Conservation (phyloP, 2,329 filamentous ascomycete species). For the Clonostachys rhizophaga region DNA sequence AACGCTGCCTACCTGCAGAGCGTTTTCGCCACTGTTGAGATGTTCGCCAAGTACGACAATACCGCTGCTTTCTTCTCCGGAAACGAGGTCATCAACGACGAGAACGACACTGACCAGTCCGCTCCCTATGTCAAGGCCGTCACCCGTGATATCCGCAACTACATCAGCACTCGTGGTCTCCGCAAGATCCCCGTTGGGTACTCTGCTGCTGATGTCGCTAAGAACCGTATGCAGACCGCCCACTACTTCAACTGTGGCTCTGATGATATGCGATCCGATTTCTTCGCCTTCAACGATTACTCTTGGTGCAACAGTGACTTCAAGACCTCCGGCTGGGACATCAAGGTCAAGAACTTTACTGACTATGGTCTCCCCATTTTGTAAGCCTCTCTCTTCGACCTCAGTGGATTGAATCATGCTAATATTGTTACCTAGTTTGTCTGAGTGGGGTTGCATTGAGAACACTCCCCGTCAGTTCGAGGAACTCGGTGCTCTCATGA, state of each 20-base stretch:
- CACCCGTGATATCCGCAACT: conserved; percentile 72
- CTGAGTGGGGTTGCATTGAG: conserved; percentile 86
- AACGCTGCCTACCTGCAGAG: conserved; percentile 80
- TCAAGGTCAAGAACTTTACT: conserved; percentile 84
- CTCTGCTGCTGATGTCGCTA: conserved; percentile 73
- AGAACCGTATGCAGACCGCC: conserved; percentile 83
- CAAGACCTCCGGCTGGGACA: conserved; percentile 70
- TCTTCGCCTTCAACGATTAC: conserved; percentile 88
- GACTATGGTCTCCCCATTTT: conserved; percentile 88
- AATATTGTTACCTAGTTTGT: conserved; percentile 47
- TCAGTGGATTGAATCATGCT: background rate
- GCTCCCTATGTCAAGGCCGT: conserved; percentile 76
- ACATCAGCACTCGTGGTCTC: conserved; percentile 56
- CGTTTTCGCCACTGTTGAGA: conserved; percentile 84
- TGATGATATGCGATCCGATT: conserved; percentile 80
- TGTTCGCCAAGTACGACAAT: conserved; percentile 79
- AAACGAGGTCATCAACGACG: conserved; percentile 74
- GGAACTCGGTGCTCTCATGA: conserved; percentile 78
- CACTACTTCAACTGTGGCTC: conserved; percentile 91
- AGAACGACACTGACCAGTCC: conserved; percentile 54
- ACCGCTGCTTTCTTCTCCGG: conserved; percentile 82
- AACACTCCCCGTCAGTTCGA: conserved; percentile 73
- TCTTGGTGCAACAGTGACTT: conserved; percentile 78
- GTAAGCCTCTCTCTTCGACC: conserved; percentile 19
- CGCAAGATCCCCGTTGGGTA: conserved; percentile 72